A percentile compares a stretch with the other conserved stretches of the same genome.
Evolutionary conservation across 2,329 filamentous ascomycete species (phyloP).

Genomic region (Exophiala alcalophila): DNA sequence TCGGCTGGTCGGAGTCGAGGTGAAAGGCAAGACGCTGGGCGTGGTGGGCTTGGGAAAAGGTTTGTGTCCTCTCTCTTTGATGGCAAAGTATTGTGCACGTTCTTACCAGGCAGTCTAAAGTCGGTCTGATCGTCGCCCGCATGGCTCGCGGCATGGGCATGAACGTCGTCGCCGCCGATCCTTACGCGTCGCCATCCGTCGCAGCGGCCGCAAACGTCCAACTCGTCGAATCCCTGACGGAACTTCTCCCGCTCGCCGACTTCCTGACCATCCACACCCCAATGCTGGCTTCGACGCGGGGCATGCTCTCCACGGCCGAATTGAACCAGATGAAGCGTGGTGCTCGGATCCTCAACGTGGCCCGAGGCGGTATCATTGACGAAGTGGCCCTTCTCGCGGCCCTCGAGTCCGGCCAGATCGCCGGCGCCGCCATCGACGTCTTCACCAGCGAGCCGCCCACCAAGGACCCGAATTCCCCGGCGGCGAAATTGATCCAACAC

Average conservation of each 20-base stretch:
- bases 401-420: constrained; percentile 67
- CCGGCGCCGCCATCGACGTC: constrained; percentile 75
- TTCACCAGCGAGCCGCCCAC: constrained; percentile 71
- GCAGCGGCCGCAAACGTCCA: constrained; percentile 66
- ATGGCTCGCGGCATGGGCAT: constrained; percentile 75
- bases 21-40: constrained; percentile 72
- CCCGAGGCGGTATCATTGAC: constrained; percentile 75
- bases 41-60: constrained; percentile 79
- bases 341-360: constrained; percentile 73
- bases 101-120: constrained; percentile 28
- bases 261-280: constrained; percentile 82
- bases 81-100: background rate
- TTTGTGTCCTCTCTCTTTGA: constrained; percentile 29
- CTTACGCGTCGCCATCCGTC: constrained; percentile 72
- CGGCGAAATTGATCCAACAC: constrained; percentile 63
- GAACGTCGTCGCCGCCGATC: constrained; percentile 71
- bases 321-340: constrained; percentile 69
- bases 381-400: constrained; percentile 69
- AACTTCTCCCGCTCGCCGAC: constrained; percentile 65
- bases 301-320: constrained; percentile 67
- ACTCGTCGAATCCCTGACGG: constrained; percentile 56
- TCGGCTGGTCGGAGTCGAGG: constrained; percentile 71
- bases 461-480: constrained; percentile 56
- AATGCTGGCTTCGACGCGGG: constrained; percentile 70
- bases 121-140: constrained; percentile 75